These are phyloP conservation scores for Anthoceros angustus DNA, from an alignment of 225 moss, liverwort and hornwort genomes.

Conservation along the genomic window DNA sequence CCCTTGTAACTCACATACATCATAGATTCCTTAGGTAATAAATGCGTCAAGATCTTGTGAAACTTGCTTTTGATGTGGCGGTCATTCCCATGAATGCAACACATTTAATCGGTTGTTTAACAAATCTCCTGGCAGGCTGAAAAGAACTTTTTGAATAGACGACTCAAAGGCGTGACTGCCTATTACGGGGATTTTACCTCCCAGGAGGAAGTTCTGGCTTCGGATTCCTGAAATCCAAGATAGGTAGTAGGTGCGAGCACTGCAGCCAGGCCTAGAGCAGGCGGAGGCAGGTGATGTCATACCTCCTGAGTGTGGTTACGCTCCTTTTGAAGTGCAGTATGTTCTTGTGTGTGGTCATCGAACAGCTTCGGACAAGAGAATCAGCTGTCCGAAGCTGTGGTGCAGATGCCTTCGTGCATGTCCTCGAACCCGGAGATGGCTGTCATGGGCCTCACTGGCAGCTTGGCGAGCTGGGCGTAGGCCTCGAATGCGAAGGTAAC, in stretches of 20 bases:
- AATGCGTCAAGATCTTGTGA: background rate
- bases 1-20: background rate
- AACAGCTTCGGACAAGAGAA: too few relatives aligned
- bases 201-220: background rate
- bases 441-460: slow-evolving; percentile 55
- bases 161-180: slow-evolving; percentile 76
- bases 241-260: too few relatives aligned
- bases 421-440: slow-evolving; percentile 69
- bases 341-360: too few relatives aligned
- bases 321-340: too few relatives aligned
- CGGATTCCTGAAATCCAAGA: background rate
- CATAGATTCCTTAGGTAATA: too few relatives aligned
- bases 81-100: too few relatives aligned
- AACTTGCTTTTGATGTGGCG: background rate
- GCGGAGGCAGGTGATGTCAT: too few relatives aligned
- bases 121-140: slow-evolving; percentile 35
- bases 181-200: slow-evolving; percentile 61
- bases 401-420: slow-evolving; percentile 79
- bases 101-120: background rate
- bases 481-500: background rate
- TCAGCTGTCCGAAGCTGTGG: slow-evolving; percentile 63
- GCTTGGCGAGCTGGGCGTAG: slow-evolving; percentile 12
- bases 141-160: slow-evolving; percentile 56
- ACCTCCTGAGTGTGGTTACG: too few relatives aligned
- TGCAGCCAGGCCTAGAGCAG: too few relatives aligned